Base-by-base conservation (phyloP, 176 grass and related monocot species). In the Oryza rufipogon region DNA sequence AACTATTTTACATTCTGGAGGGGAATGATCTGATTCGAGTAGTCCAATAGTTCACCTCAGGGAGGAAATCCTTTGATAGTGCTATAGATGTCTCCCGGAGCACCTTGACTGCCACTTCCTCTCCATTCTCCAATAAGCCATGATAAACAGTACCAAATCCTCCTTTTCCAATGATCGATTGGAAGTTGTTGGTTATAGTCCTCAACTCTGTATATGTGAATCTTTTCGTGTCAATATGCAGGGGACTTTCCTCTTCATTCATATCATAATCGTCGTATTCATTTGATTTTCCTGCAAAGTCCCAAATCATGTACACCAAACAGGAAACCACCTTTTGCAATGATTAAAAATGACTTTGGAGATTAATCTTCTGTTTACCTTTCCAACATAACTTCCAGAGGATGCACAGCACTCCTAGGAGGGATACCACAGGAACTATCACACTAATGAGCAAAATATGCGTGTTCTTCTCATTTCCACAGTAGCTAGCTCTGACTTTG, bases 91-190 rank as follows among this genome's bases (percentile, higher is more conserved):
- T 44, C 20, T 26, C 42, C 9, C 12, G 3, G 46, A 75, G 76
- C 36, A 85, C 56, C 58, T 85, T 85, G 3, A 85, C 73, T 23
- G 83, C 83, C n/a, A 85, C 58, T 38, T 78, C 56, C n/a, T 42
- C 75, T 4, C 20, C 36, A 38, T 85, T 68, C 6, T 85, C 83
- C 47, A 85, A 19, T 47, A 42, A 39, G 38, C 83, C 83, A 78
- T 76, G 44, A 48, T 85, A 85, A 66, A 85, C 83, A 12, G 11
- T 78, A 13, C 83, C 83, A 85, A 85, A 85, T 9, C 83, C 83
- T 68, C 83, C 83, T 85, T 74, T 67, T 34, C 73, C 83, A 77
- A 85, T 68, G 5, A 68, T 63, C 8, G 15, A 32, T 30, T 30
- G 52, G 34, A 85, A 85, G 1, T 76, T 32, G 7, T 76, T 76